Base-by-base conservation (phyloP, 768 basidiomycete species). In the Rhodosporidiobolus odoratus region DNA sequence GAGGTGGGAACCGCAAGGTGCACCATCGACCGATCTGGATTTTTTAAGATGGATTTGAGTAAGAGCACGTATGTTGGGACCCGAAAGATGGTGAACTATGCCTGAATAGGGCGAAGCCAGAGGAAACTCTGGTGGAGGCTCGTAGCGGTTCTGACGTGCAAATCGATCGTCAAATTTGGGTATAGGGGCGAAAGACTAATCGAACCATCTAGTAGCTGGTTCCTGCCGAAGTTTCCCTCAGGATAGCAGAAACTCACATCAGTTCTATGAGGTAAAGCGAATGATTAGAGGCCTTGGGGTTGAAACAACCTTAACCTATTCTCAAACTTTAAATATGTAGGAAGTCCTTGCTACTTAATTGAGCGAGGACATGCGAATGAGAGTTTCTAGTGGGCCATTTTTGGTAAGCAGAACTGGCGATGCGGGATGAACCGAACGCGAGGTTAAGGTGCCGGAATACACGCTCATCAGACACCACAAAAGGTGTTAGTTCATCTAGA, bases 141-240 rank as follows among this genome's bases (percentile, higher is more conserved):
- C 86, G 87, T 88, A 90, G 89, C 88, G 86, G 87, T 90, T 89
- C 89, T 90, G 89, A 89, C 87, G 87, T 90, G 89, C 89, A 90
- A 90, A 90, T 90, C 88, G 87, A 89, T 90, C 86, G 88, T 89
- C 87, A 83, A 88, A 90, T 87, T 88, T 89, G 88, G 88, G 88
- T 89, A 89, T 90, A 89, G 89, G 89, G 89, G 88, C 86, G 87
- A 90, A 90, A 90, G 89, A 90, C 89, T 88, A 89, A 90, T 90
- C 87, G 87, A 89, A 89, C 88, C 88, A 88, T 89, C 84, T 88
- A 89, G 87, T 89, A 88, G 88, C 88, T 89, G 87, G 87, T 89
- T 89, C 87, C 88, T 86, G 86, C 87, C 87, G 86, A 88, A 89
- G 87, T 88, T 89, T 89, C 88, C 87, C 88, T 85, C 84, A 85